Base-by-base conservation (phyloP, 495 filamentous ascomycete species). In the Chlorociboria aeruginascens region DNA sequence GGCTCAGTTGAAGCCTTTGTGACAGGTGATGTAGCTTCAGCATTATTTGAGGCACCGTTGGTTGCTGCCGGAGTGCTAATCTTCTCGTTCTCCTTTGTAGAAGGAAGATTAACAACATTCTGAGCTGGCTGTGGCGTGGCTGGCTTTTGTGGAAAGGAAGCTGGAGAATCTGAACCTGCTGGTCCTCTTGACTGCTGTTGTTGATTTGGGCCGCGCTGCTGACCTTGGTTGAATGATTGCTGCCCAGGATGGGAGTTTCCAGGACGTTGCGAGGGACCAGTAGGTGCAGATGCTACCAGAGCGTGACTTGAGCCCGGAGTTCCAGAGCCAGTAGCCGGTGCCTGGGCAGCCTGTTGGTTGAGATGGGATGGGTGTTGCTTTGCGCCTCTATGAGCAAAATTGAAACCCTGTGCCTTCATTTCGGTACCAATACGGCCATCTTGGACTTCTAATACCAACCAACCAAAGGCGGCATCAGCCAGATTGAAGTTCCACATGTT, bases 401-500 rank as follows among this genome's bases (percentile, higher is more conserved):
- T 99, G 79, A 99, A 99, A 32, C 92, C 92, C 61, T 97, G 92
- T 10, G 92, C 93, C 52, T 87, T 77, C 90, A 97, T 99, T 65
- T 97, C 92, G 0, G 92, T 97, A 9, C 88, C 92, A 55, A 99
- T 99, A 36, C 93, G 75, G 17, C 92, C 92, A 58, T 81, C 81
- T 59, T 97, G 89, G 38, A 99, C 78, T 56, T 99, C 92, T 48
- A 99, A 68, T 12, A 97, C 89, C 43, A 99, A 71, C 72, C 84
- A 97, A 39, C 92, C 92, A 62, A 95, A 99, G 10, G 92, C 93
- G 32, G 92, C 92, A 68, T 99, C 92, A 16, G 92, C 92, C 42
- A 99, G 67, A 63, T 99, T 99, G 69, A 99, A 99, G 67, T 99
- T 99, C 92, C 92, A 99, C 93, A 97, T 97, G 58, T 99, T 99